Evolutionary conservation across 306 rosid species (phyloP).

Genomic region (Abrus precatorius): DNA sequence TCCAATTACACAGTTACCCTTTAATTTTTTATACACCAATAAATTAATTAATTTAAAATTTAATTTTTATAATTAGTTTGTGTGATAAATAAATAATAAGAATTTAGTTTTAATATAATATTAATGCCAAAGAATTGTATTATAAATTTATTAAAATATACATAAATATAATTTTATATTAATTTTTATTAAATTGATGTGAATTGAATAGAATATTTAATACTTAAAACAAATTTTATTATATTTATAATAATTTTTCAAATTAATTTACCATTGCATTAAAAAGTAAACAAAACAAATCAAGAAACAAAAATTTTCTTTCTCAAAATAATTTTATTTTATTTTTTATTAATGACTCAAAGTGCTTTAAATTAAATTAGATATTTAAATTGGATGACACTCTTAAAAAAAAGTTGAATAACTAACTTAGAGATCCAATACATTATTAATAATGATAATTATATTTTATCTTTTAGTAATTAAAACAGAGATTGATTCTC

Average conservation of each 20-base stretch:
- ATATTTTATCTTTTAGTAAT: no score
- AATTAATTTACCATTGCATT: not conserved
- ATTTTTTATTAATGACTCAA: not conserved
- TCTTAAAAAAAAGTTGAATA: not conserved
- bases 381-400: not conserved
- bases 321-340: not conserved
- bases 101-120: no score
- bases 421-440: not conserved
- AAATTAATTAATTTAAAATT: no score
- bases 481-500: no score
- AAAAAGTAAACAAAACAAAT: not conserved
- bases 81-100: no score
- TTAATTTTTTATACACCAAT: no score
- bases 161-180: not conserved
- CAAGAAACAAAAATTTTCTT: not conserved
- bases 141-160: conserved; percentile 42
- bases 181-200: no score
- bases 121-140: no score
- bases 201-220: not conserved
- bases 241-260: not conserved
- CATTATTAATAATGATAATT: no score
- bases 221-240: not conserved
- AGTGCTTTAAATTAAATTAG: not conserved
- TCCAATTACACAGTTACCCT: no score
- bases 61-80: no score